Base-by-base conservation (phyloP, 2,329 filamentous ascomycete species). In the Graphilbum ipis-grandicollis region DNA sequence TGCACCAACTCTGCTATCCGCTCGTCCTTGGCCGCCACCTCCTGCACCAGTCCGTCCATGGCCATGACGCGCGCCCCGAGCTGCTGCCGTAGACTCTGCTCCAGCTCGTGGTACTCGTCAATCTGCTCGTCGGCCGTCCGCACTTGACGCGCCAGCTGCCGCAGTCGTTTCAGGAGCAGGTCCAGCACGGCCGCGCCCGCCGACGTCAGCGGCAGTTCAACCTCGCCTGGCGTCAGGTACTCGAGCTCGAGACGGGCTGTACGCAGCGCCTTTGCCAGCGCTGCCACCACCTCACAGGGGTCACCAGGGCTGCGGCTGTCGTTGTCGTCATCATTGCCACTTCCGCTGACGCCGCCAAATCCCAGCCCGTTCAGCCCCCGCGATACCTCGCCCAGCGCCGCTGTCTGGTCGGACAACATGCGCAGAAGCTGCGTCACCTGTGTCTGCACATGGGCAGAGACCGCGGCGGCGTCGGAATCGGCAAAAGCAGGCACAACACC, bases 181-280 rank as follows among this genome's bases (percentile, higher is more conserved):
- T 71, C 66, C 0, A 77, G 58, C 0, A 76, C 59, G 36, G 68
- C 60, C 1, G 65, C 64, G 2, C 70, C 70, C 35, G 63, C 63
- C 0, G 63, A 62, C 0, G 60, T 61, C 0, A 72, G 53, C 0
- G 69, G 66, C 1, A 72, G 57, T 0, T 59, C 47, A n/a, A 66
- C 55, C 48, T 76, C 71, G 6, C 71, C 71, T 0, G 71, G 71
- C 0, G 63, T 67, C 17, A 75, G 58, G 46, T 75, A 75, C 49
- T 76, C 72, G 3, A 76, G 62, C 44, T 76, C 71, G 0, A 75
- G 54, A 1, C 72, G 63, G 2, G 71, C 71, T 2, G 63, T 51
- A 17, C 71, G 66, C 52, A 77, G 68, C 2, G 63, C 59, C 2
- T 56, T 43, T 0, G 58, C 50, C 12, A 77, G 58, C 0, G 62